phyloP scores from a whole-genome alignment of 306 rosid genomes.

The Boehmeria nivea region DNA sequence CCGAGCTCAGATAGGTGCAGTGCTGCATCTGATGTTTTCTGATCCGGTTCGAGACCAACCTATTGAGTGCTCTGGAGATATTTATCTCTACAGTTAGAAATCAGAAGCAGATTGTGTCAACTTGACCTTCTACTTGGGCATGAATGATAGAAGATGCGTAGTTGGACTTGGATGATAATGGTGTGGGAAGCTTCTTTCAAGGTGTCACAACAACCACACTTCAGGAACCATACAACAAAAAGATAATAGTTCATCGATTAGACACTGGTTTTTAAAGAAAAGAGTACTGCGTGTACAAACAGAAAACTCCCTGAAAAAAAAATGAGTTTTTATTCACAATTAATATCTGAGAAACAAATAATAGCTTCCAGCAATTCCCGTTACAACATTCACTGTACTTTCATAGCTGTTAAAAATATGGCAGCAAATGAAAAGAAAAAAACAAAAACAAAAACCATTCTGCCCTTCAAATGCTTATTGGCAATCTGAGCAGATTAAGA shows the following conservation, averaged over 20 bases:
- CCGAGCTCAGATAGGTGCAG: slow-evolving; percentile 9
- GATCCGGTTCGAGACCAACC: slow-evolving; percentile 12
- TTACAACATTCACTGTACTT: background rate
- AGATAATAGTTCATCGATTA: too few species aligned
- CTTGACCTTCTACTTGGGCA: too few species aligned
- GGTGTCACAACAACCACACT: too few species aligned
- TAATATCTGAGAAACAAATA: too few species aligned
- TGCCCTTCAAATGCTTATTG: background rate
- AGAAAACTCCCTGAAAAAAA: too few species aligned
- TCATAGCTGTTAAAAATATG: background rate
- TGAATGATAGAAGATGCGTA: too few species aligned
- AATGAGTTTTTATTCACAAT: too few species aligned
- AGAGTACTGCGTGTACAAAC: too few species aligned
- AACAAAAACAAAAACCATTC: background rate
- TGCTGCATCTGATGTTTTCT: slow-evolving; percentile 22
- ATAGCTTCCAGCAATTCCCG: background rate
- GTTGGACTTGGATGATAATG: too few species aligned
- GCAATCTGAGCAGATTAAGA: background rate
- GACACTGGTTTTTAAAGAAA: too few species aligned
- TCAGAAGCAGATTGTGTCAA: background rate
- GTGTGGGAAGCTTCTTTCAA: too few species aligned
- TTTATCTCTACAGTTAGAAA: background rate
- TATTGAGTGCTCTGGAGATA: background rate
- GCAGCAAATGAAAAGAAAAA: background rate
- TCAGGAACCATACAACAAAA: too few species aligned